Conservation (phyloP, 768 basidiomycete species). For the Boletus vinaceobasis region DNA sequence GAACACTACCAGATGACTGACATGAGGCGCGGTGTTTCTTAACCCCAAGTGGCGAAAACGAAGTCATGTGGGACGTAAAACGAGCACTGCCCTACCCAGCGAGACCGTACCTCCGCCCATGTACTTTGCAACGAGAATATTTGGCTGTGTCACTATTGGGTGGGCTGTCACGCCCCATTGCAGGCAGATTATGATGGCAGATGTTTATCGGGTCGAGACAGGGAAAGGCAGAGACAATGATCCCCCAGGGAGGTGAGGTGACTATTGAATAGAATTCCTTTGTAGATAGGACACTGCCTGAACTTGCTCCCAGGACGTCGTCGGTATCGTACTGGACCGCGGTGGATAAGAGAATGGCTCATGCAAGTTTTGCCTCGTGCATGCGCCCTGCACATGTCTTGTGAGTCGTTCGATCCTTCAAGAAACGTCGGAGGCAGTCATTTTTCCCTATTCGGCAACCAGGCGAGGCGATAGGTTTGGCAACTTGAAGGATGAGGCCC, state of each 20-base stretch:
- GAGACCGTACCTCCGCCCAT: neutral
- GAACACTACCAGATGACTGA: neutral
- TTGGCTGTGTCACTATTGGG: neutral
- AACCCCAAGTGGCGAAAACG: neutral
- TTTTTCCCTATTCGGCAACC: neutral
- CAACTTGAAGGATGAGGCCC: neutral
- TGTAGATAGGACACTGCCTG: neutral
- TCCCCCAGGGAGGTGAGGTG: neutral
- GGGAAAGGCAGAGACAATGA: neutral
- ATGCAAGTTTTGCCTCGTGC: neutral
- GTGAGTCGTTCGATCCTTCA: neutral
- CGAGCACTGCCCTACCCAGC: neutral
- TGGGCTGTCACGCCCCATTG: no score
- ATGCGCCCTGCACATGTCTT: neutral
- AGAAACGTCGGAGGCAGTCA: neutral
- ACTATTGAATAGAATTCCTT: neutral
- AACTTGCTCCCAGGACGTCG: neutral
- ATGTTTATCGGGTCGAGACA: neutral
- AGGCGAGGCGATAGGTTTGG: neutral
- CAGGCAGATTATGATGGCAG: neutral
- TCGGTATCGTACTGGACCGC: neutral
- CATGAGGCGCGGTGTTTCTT: slow-evolving; percentile 4
- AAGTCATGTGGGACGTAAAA: slow-evolving; percentile 3
- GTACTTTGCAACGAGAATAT: neutral
- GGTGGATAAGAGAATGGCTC: neutral